These are phyloP conservation scores for Scleroderma citrinum DNA, from an alignment of 768 basidiomycete species.

Conservation along the genomic window DNA sequence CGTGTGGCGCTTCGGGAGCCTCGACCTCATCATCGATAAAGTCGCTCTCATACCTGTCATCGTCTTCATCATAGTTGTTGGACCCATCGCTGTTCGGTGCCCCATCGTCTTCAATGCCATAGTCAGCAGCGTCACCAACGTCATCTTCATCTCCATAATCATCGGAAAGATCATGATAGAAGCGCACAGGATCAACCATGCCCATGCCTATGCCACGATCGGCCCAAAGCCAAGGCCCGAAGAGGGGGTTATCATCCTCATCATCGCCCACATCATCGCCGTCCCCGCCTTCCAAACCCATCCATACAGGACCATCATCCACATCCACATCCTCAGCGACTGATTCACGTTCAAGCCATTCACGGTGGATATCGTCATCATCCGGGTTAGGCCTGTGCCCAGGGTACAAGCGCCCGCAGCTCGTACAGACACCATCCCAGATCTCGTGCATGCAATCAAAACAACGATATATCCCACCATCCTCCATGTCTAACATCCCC, in stretches of 20 bases:
- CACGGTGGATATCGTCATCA: constrained; percentile 21
- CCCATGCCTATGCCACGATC: constrained; percentile 13
- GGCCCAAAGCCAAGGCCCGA: constrained; percentile 14
- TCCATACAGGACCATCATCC: constrained; percentile 28
- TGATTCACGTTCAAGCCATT: constrained; percentile 36
- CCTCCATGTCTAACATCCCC: constrained; percentile 68
- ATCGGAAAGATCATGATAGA: constrained; percentile 11
- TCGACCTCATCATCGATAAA: constrained; percentile 49
- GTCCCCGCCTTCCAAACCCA: constrained; percentile 28
- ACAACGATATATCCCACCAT: constrained; percentile 74
- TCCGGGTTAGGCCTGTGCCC: constrained; percentile 37
- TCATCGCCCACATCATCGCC: constrained; percentile 28
- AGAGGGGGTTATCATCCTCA: constrained; percentile 9
- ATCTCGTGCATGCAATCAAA: constrained; percentile 76
- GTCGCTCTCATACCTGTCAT: constrained; percentile 45
- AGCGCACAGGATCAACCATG: constrained; percentile 13
- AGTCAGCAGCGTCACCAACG: constrained; percentile 8
- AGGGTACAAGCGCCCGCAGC: constrained; percentile 54
- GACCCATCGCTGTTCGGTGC: too few species aligned
- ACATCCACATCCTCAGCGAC: constrained; percentile 26
- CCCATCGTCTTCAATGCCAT: constrained; percentile 1
- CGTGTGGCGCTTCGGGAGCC: not conserved
- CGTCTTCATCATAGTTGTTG: constrained; percentile 21
- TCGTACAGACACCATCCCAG: constrained; percentile 58
- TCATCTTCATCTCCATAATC: constrained; percentile 13